Conservation (phyloP, 257 asterid genomes). For the Perilla frutescens region DNA sequence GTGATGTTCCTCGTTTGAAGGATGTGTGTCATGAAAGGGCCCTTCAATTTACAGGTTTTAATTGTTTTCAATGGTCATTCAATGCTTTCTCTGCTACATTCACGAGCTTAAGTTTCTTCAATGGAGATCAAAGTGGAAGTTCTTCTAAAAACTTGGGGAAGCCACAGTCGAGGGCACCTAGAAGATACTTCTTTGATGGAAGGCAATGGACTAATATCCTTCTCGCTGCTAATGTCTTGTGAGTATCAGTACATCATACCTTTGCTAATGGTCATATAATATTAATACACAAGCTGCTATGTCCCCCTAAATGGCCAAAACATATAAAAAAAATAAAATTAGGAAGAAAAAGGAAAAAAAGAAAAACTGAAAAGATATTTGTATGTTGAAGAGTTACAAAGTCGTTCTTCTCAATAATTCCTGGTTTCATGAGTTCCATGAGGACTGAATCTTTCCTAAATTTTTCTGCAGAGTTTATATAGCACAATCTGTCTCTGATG, state of each 20-base stretch:
- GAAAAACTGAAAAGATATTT: constrained; percentile 1
- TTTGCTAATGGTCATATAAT: background rate
- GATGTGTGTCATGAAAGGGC: constrained; percentile 58
- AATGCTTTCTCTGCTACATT: constrained; percentile 50
- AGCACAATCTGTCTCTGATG: constrained; percentile 71
- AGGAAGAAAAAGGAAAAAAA: background rate
- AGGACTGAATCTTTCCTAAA: constrained; percentile 28
- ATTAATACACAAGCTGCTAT: background rate
- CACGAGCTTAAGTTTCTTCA: constrained; percentile 62
- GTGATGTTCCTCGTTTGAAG: constrained; percentile 52
- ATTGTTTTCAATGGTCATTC: constrained; percentile 53
- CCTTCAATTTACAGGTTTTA: constrained; percentile 51
- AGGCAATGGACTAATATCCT: constrained; percentile 76
- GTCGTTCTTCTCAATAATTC: constrained; percentile 3
- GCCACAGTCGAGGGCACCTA: constrained; percentile 49
- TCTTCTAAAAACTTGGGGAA: constrained; percentile 44
- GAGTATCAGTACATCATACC: constrained; percentile 45
- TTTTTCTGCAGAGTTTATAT: constrained; percentile 62
- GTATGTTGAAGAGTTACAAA: constrained; percentile 14
- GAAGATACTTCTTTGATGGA: constrained; percentile 52
- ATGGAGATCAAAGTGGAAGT: constrained; percentile 54
- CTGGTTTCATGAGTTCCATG: constrained; percentile 17
- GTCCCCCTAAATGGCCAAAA: background rate
- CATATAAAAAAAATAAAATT: background rate
- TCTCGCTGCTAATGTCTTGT: constrained; percentile 77